phyloP scores from a whole-genome alignment of 768 basidiomycete species.

The Clathrus columnatus region DNA sequence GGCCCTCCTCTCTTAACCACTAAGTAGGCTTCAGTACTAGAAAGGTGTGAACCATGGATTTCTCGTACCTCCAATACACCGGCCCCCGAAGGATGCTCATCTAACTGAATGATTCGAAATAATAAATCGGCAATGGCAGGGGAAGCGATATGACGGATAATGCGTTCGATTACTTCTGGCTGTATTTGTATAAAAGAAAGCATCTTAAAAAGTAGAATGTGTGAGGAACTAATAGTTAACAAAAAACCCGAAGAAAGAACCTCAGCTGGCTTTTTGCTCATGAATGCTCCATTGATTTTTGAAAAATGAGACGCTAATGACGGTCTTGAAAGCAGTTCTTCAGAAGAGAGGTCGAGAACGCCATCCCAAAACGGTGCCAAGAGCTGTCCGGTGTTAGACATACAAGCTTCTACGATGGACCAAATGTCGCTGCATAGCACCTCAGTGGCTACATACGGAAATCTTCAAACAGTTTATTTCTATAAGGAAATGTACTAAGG shows the following conservation, averaged over 20 bases:
- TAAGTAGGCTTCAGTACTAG: constrained; percentile 28
- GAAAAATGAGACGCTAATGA: constrained; percentile 87
- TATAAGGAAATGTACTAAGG: constrained; percentile 2
- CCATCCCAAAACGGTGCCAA: constrained; percentile 89
- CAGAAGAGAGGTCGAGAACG: constrained; percentile 67
- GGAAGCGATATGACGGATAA: constrained; percentile 79
- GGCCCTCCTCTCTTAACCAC: constrained; percentile 82
- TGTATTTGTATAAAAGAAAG: constrained; percentile 83
- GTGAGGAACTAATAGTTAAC: background rate
- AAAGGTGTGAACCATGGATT: background rate
- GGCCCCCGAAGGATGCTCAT: constrained; percentile 71
- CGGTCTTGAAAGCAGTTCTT: constrained; percentile 82
- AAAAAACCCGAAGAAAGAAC: constrained; percentile 35
- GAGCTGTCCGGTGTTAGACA: constrained; percentile 60
- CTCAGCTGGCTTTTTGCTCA: constrained; percentile 84
- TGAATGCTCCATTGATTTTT: constrained; percentile 85
- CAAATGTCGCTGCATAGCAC: constrained; percentile 94
- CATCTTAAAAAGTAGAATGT: constrained; percentile 60
- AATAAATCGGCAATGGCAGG: constrained; percentile 89
- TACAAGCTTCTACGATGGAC: constrained; percentile 86
- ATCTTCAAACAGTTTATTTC: constrained; percentile 38
- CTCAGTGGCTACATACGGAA: constrained; percentile 88
- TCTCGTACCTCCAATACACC: constrained; percentile 80
- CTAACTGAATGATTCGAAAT: constrained; percentile 81
- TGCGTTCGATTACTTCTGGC: constrained; percentile 69